Percentiles rank a stretch among this genome's conserved stretches.
Conservation (phyloP, 495 filamentous ascomycete species). For the Pyrenopolyporus hunteri region DNA sequence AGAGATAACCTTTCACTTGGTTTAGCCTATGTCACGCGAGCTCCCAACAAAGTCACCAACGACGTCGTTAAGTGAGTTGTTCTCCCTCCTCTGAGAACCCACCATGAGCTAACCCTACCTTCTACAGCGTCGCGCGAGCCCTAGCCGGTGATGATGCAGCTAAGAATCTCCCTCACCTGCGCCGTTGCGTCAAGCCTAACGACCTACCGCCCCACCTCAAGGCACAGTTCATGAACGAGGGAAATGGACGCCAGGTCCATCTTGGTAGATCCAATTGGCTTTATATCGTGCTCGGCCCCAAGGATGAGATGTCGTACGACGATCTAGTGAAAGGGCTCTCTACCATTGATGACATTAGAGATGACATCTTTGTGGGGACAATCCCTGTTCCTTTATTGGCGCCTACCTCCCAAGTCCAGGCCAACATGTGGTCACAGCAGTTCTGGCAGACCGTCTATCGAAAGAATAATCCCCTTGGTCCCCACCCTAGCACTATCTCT, state of each 20-base stretch:
- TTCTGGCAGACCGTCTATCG: conserved; percentile 93
- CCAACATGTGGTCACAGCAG: conserved; percentile 72
- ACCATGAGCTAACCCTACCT: conserved; percentile 14
- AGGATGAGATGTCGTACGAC: conserved; percentile 47
- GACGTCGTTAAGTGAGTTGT: conserved; percentile 56
- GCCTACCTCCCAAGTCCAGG: conserved; percentile 76
- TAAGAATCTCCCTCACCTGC: conserved; percentile 75
- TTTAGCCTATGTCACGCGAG: conserved; percentile 58
- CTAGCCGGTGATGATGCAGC: conserved; percentile 43
- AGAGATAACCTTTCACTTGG: conserved; percentile 54
- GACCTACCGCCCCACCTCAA: conserved; percentile 65
- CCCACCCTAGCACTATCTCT: conserved; percentile 68
- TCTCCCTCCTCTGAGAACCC: background rate
- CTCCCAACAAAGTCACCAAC: conserved; percentile 59
- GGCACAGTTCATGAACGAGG: conserved; percentile 55
- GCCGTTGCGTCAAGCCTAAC: conserved; percentile 75
- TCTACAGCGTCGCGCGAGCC: conserved; percentile 29
- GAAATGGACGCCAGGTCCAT: conserved; percentile 51
- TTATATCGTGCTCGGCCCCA: conserved; percentile 55
- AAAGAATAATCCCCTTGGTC: conserved; percentile 76
- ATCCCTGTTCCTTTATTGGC: conserved; percentile 74
- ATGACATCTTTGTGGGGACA: conserved; percentile 55
- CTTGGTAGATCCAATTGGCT: conserved; percentile 55
- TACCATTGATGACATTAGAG: conserved; percentile 46
- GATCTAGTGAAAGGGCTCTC: conserved; percentile 46